These are phyloP conservation scores for Citrus medica DNA, from an alignment of 345 rosid genomes.

Conservation along the genomic window DNA sequence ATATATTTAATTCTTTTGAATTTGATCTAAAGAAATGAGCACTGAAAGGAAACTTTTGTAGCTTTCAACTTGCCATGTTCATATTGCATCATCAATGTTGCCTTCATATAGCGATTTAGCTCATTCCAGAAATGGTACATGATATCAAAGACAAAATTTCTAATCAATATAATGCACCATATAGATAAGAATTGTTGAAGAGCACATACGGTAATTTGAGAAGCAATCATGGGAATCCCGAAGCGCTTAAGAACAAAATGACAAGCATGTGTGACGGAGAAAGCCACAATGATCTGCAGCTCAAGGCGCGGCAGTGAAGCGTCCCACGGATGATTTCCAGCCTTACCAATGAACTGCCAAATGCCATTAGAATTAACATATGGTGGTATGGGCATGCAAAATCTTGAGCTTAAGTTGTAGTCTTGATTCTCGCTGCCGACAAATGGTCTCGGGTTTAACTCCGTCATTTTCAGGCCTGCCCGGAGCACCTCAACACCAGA, in stretches of 20 bases:
- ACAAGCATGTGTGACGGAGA: background rate
- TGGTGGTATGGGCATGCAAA: background rate
- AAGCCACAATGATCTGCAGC: background rate
- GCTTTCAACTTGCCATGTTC: background rate
- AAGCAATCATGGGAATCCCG: background rate
- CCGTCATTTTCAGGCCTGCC: background rate
- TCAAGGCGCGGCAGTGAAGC: background rate
- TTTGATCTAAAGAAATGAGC: background rate
- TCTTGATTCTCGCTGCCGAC: background rate
- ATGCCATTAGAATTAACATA: background rate
- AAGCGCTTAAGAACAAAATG: background rate
- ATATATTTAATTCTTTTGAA: background rate
- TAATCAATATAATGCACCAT: background rate
- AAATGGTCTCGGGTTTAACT: background rate
- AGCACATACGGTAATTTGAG: background rate
- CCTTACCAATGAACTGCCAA: background rate
- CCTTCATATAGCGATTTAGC: no score
- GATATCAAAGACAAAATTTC: background rate
- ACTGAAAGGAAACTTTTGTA: background rate
- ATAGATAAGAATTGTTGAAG: background rate
- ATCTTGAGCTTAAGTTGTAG: background rate
- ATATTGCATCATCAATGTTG: no score
- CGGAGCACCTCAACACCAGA: background rate
- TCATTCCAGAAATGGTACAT: background rate
- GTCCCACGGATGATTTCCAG: background rate